Evolutionary conservation across 495 filamentous ascomycete genomes (phyloP).

Genomic region (Evansstolkia leycettana): DNA sequence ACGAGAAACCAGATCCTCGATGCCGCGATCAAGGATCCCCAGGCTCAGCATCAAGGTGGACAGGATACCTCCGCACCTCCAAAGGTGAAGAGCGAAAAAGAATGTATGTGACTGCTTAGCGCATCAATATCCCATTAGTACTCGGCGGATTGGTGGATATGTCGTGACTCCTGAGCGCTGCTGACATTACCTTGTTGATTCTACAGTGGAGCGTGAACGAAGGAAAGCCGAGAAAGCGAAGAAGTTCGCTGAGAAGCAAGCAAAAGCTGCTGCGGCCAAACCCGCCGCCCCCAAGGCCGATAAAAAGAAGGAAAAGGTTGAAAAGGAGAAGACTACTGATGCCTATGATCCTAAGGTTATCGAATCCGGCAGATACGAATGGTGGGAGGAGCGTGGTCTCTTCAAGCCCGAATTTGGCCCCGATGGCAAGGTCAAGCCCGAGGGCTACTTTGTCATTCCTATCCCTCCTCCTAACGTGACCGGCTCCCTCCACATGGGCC

Average conservation of each 20-base stretch:
- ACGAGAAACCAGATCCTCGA: slow-evolving; percentile 33
- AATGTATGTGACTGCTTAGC: slow-evolving; percentile 26
- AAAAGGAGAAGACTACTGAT: slow-evolving; percentile 12
- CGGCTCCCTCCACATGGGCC: slow-evolving; percentile 56
- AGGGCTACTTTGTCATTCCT: slow-evolving; percentile 59
- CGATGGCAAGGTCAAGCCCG: slow-evolving; percentile 54
- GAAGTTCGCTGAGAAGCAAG: slow-evolving; percentile 48
- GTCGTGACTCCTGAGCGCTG: neutral
- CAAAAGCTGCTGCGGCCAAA: slow-evolving; percentile 29
- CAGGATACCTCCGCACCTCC: slow-evolving; percentile 31
- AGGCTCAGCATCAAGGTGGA: slow-evolving; percentile 26
- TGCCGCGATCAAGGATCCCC: slow-evolving; percentile 23
- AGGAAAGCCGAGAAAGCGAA: slow-evolving; percentile 47
- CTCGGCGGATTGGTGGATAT: too few relatives aligned
- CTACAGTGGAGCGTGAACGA: slow-evolving; percentile 41
- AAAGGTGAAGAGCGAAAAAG: slow-evolving; percentile 51
- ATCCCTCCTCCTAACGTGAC: slow-evolving; percentile 74
- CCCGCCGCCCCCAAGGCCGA: slow-evolving; percentile 36
- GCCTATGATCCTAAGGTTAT: slow-evolving; percentile 46
- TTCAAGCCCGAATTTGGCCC: slow-evolving; percentile 58
- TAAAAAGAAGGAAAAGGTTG: slow-evolving; percentile 26
- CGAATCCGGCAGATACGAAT: slow-evolving; percentile 43
- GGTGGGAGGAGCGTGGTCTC: slow-evolving; percentile 54
- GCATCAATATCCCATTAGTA: too few relatives aligned
- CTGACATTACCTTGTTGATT: slow-evolving; percentile 9